A percentile compares a stretch with the other conserved stretches of the same genome.
Evolutionary conservation across 352 stramenopile genomes (phyloP).

Genomic region (Phytophthora ramorum): DNA sequence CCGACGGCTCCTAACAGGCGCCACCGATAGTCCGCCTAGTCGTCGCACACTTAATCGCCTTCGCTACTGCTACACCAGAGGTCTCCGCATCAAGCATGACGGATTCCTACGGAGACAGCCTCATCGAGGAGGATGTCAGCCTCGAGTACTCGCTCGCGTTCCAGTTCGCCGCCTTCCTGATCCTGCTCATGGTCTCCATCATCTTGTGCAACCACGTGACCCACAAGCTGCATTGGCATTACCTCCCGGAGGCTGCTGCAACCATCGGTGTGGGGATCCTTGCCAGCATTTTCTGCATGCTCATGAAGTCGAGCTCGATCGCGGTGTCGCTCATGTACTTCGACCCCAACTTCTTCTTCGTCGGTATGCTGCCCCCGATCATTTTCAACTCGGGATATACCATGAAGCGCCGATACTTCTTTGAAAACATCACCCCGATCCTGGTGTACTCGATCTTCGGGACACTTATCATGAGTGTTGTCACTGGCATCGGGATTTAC

Average conservation of each 20-base stretch:
- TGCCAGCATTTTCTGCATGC: constrained; percentile 61
- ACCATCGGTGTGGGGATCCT: constrained; percentile 71
- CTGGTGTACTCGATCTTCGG: constrained; percentile 91
- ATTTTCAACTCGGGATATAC: constrained; percentile 96
- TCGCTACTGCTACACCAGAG: background rate
- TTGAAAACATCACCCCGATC: constrained; percentile 92
- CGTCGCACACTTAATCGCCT: background rate
- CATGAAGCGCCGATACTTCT: constrained; percentile 93
- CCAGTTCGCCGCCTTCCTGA: constrained; percentile 78
- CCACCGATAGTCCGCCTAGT: constrained; percentile 21
- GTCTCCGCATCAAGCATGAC: constrained; percentile 23
- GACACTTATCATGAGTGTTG: constrained; percentile 91
- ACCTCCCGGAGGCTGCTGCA: constrained; percentile 70
- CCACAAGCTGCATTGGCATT: constrained; percentile 81
- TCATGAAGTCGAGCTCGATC: constrained; percentile 74
- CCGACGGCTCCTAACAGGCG: constrained; percentile 7
- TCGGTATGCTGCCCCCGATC: constrained; percentile 93
- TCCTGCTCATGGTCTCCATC: constrained; percentile 80
- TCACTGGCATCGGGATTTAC: constrained; percentile 84
- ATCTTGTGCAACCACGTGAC: constrained; percentile 82
- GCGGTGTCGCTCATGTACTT: constrained; percentile 87
- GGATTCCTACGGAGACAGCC: constrained; percentile 11
- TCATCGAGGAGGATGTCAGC: constrained; percentile 56
- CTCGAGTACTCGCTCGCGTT: constrained; percentile 82
- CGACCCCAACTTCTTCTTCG: constrained; percentile 94